Percentiles rank a stretch among this genome's conserved stretches.
Conservation (phyloP, 164 flowering plant species). For the Aristolochia californica region DNA sequence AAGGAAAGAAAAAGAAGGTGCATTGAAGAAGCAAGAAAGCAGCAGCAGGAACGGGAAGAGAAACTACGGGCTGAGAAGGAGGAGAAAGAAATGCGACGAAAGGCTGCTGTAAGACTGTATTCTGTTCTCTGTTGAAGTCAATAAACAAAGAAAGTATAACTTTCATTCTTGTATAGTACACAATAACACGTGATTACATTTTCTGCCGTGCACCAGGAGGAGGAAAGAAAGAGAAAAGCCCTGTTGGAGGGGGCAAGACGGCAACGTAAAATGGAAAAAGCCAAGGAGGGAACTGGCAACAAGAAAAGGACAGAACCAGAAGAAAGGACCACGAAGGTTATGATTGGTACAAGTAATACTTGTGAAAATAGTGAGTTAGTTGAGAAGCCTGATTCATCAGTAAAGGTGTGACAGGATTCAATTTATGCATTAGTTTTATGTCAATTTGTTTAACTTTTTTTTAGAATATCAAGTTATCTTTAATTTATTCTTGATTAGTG, state of each 20-base stretch:
- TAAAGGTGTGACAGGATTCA: slow-evolving; percentile 24
- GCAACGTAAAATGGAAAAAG: slow-evolving; percentile 18
- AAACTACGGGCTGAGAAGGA: slow-evolving; percentile 37
- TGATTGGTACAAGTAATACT: slow-evolving; percentile 7
- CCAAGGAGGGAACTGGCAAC: slow-evolving; percentile 11
- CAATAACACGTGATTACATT: neutral
- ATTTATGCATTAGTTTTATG: neutral
- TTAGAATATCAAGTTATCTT: neutral
- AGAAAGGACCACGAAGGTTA: slow-evolving; percentile 4
- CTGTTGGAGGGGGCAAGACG: slow-evolving; percentile 20
- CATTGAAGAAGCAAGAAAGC: slow-evolving; percentile 35
- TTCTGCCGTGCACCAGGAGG: slow-evolving; percentile 28
- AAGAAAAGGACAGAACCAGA: slow-evolving; percentile 14
- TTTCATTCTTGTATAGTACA: neutral
- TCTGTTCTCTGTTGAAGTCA: neutral
- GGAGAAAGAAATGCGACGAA: slow-evolving; percentile 25
- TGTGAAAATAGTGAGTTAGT: slow-evolving; percentile 14
- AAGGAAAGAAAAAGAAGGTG: slow-evolving; percentile 61
- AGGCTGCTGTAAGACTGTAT: slow-evolving; percentile 24
- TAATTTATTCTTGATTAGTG: neutral
- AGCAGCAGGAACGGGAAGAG: slow-evolving; percentile 35
- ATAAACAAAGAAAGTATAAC: neutral
- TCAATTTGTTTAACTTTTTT: neutral
- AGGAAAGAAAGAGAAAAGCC: slow-evolving; percentile 22
- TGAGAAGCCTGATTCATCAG: slow-evolving; percentile 11